These are phyloP conservation scores for Verticillium nonalfalfae DNA, from an alignment of 2,329 filamentous ascomycete genomes.

Conservation along the genomic window DNA sequence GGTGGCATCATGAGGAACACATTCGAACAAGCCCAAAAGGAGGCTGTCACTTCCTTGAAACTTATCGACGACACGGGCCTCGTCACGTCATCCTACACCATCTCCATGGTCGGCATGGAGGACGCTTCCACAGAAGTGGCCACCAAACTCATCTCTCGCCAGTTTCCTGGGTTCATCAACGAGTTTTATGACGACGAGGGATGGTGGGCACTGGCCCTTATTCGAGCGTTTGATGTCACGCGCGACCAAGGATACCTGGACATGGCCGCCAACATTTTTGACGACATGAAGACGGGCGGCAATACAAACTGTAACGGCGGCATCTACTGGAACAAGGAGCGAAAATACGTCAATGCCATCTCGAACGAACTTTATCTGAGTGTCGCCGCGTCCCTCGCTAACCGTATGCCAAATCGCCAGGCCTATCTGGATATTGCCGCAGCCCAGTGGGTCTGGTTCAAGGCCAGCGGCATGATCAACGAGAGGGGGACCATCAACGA, in stretches of 20 bases:
- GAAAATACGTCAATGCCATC: conserved; percentile 46
- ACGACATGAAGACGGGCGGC: conserved; percentile 46
- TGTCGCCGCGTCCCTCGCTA: conserved; percentile 45
- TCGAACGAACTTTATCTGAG: conserved; percentile 53
- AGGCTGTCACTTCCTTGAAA: conserved; percentile 29
- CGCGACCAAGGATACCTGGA: conserved; percentile 44
- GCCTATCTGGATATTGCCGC: conserved; percentile 42
- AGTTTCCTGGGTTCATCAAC: conserved; percentile 38
- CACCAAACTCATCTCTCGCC: conserved; percentile 14
- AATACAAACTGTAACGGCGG: conserved; percentile 44
- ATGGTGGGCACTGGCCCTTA: conserved; percentile 59
- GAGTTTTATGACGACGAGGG: conserved; percentile 54
- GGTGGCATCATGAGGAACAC: conserved; percentile 36
- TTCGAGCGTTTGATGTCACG: conserved; percentile 50
- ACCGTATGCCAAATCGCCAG: conserved; percentile 32
- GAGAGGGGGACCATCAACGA: conserved; percentile 44
- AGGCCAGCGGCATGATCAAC: conserved; percentile 44
- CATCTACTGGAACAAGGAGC: conserved; percentile 50
- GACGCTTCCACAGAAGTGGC: not conserved
- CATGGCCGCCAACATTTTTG: conserved; percentile 45
- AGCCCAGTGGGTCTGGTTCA: conserved; percentile 48
- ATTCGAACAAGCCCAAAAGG: conserved; percentile 36
- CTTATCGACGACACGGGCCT: conserved; percentile 25
- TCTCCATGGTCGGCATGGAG: conserved; percentile 19
- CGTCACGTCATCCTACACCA: conserved; percentile 29